phyloP scores from a whole-genome alignment of 2,329 filamentous ascomycete species.

The Ophiocordyceps camponoti-rufipedis region DNA sequence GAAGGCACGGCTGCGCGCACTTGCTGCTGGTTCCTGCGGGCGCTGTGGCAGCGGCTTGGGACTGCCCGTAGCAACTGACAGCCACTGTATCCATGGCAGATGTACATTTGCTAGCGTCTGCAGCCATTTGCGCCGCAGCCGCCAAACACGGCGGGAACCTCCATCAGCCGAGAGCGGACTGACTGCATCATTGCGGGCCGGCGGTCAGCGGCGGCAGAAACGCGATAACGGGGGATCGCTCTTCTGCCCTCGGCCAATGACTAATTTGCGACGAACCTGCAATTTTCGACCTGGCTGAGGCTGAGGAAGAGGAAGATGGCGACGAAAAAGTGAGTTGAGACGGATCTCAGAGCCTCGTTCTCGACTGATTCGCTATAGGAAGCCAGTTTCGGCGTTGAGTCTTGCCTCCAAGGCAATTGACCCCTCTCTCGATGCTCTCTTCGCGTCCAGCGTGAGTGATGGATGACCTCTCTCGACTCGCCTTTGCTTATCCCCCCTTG shows the following conservation, averaged over 20 bases:
- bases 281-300: too few species aligned
- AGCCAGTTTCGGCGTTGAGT: constrained; percentile 18
- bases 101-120: background rate
- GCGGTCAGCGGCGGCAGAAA: constrained; percentile 3
- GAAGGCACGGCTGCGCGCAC: background rate
- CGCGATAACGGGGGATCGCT: constrained; percentile 5
- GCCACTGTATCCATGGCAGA: too few species aligned
- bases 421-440: constrained; percentile 50
- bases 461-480: background rate
- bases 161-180: constrained; percentile 8
- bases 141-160: too few species aligned
- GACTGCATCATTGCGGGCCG: constrained; percentile 7
- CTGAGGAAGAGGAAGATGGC: constrained; percentile 4
- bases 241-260: constrained; percentile 12
- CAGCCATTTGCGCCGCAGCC: background rate
- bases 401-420: constrained; percentile 41
- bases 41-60: constrained; percentile 2
- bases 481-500: background rate
- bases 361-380: constrained; percentile 5
- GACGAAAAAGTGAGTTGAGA: constrained; percentile 8
- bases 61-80: background rate
- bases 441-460: constrained; percentile 50
- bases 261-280: constrained; percentile 6
- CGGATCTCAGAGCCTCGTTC: background rate
- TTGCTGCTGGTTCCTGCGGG: constrained; percentile 2